These are phyloP conservation scores for Hordeum vulgare DNA, from an alignment of 176 grass and related monocot species.

Conservation along the genomic window DNA sequence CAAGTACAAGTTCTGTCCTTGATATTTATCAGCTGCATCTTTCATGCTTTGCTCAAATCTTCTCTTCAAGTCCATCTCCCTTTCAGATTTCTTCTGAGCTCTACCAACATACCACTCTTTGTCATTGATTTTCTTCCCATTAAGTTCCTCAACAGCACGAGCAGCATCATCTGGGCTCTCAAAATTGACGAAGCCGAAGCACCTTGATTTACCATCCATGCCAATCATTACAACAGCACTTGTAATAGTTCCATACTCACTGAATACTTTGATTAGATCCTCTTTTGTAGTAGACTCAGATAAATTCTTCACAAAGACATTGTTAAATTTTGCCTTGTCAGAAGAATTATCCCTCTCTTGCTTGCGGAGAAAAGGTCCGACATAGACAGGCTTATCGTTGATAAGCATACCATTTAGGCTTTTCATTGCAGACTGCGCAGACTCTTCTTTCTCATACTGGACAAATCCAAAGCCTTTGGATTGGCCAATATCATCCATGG, in stretches of 20 bases:
- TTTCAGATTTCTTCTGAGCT: conserved; percentile 86
- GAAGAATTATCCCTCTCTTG: conserved; percentile 68
- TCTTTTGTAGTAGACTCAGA: conserved; percentile 75
- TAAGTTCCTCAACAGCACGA: conserved; percentile 62
- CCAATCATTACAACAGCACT: conserved; percentile 76
- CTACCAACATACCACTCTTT: conserved; percentile 80
- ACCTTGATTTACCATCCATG: conserved; percentile 74
- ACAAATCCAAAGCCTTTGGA: conserved; percentile 94
- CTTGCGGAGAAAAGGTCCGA: conserved; percentile 79
- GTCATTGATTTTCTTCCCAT: conserved; percentile 78
- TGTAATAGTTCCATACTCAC: conserved; percentile 72
- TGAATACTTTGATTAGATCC: conserved; percentile 49
- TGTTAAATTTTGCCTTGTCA: conserved; percentile 74
- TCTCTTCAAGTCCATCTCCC: conserved; percentile 72
- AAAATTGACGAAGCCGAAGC: conserved; percentile 84
- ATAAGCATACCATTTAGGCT: conserved; percentile 80
- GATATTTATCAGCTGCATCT: conserved; percentile 72
- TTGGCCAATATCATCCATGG: conserved; percentile 57
- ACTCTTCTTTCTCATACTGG: conserved; percentile 76
- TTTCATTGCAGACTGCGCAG: conserved; percentile 54
- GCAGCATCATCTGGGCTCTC: conserved; percentile 66
- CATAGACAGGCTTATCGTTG: conserved; percentile 80
- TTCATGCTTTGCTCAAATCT: conserved; percentile 78
- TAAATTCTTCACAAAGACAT: conserved; percentile 90
- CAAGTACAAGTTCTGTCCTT: conserved; percentile 81